These are phyloP conservation scores for Phytophthora sp. DNA, from an alignment of 352 stramenopile genomes.

Conservation along the genomic window DNA sequence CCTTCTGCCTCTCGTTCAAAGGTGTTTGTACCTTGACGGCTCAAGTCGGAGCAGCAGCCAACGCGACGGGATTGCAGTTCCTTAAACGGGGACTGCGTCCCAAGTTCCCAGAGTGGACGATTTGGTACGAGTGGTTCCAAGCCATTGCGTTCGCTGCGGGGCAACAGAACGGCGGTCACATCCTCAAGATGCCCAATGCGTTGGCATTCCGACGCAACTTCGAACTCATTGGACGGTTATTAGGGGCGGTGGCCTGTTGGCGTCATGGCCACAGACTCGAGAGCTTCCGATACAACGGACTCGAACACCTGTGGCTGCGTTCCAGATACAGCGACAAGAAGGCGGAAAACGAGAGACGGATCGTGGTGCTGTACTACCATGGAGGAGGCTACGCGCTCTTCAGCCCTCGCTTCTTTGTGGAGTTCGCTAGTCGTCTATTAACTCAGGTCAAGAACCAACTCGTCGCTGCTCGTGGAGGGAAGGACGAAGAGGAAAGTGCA, in stretches of 20 bases:
- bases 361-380: slow-evolving; percentile 67
- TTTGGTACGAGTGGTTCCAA: slow-evolving; percentile 52
- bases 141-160: slow-evolving; percentile 40
- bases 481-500: no score
- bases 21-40: slow-evolving; percentile 32
- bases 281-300: slow-evolving; percentile 44
- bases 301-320: slow-evolving; percentile 62
- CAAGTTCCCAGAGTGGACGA: slow-evolving; percentile 49
- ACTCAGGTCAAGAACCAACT: slow-evolving; percentile 29
- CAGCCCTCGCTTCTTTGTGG: slow-evolving; percentile 56
- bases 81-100: slow-evolving; percentile 30
- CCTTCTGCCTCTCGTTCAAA: slow-evolving; percentile 46
- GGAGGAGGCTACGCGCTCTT: slow-evolving; percentile 65
- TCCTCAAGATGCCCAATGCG: slow-evolving; percentile 48
- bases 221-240: slow-evolving; percentile 39
- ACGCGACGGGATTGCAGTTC: slow-evolving; percentile 30
- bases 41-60: slow-evolving; percentile 28
- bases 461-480: background rate
- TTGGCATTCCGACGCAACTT: slow-evolving; percentile 43
- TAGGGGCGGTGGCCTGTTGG: slow-evolving; percentile 40
- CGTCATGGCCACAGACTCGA: slow-evolving; percentile 31
- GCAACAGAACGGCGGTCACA: slow-evolving; percentile 36
- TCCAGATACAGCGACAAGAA: background rate
- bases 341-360: slow-evolving; percentile 9
- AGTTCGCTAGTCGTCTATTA: slow-evolving; percentile 51